These are phyloP conservation scores for Fagus crenata DNA, from an alignment of 306 rosid genomes.

Conservation along the genomic window DNA sequence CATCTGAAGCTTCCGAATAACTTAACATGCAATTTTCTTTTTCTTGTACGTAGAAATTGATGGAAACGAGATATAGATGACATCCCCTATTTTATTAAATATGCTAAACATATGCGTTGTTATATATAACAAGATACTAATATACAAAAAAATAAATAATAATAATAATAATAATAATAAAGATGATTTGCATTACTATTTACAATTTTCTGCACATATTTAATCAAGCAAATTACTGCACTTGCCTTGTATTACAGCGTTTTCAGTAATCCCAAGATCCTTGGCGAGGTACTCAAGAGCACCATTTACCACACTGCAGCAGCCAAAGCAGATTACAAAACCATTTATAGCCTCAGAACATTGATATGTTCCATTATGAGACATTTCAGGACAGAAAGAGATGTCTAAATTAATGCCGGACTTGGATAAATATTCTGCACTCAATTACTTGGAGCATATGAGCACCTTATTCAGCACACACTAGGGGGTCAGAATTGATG, in stretches of 20 bases:
- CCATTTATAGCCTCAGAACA: constrained; percentile 25
- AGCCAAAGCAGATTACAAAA: constrained; percentile 20
- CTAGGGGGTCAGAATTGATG: neutral
- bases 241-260: constrained; percentile 73
- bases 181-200: neutral
- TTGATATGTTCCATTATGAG: neutral
- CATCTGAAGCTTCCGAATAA: constrained; percentile 24
- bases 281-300: constrained; percentile 87
- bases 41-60: neutral
- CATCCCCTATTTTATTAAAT: neutral
- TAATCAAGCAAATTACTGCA: neutral
- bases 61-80: neutral
- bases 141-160: neutral
- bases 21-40: neutral
- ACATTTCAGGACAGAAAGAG: constrained; percentile 1
- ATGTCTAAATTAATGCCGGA: constrained; percentile 3
- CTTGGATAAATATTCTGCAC: constrained; percentile 9
- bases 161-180: neutral
- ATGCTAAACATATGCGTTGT: neutral
- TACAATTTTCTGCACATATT: neutral
- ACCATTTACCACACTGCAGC: constrained; percentile 87
- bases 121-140: neutral
- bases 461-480: neutral
- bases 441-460: constrained; percentile 18
- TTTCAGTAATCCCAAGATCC: constrained; percentile 81